Evolutionary conservation across 495 filamentous ascomycete species (phyloP), one percentile per base, ranked within the genome.

Genomic region (Bacidia rubella): DNA sequence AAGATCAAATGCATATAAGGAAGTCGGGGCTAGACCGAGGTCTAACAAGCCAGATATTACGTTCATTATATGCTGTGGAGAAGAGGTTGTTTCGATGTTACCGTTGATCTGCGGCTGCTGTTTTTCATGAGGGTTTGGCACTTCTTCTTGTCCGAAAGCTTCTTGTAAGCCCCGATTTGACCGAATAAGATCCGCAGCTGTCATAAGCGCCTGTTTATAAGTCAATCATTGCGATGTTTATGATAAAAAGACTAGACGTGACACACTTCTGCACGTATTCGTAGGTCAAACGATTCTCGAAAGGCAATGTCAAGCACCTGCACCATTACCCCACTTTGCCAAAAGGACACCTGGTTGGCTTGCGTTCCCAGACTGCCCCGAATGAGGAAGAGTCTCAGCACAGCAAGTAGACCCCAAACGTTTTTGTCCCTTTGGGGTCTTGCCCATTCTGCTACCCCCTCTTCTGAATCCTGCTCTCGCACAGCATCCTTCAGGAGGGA

Each of bases 21-120:
- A 66, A 2, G 82, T 69, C 17, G 74, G 67, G 32, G 85, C 79
- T n/a, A 98, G 68, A 2, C 82, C 81, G 32, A 95, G 71, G 60
- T 96, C 89, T 45, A 98, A 73, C n/a, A 97, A 70, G 10, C 85
- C 92, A 65, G 96, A 89, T 56, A 98, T 95, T 20, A 97, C 86
- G 69, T 90, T 94, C 39, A 90, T 77, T 56, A 72, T 82, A 35
- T 76, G 67, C 27, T 65, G 65, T 11, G 63, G 60, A 29, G 32
- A 50, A 41, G 57, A 57, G 25, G 78, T 68, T 4, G 68, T 71
- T 52, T 74, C 80, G 54, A 64, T 56, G 49, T 73, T 69, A 15
- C 66, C 68, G 52, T 74, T 75, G 49, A 57, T 58, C 62, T 68
- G 62, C 51, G 65, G 56, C 50, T 67, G 65, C 41, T 75, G 69